A percentile compares a stretch with the other conserved stretches of the same genome.
These are phyloP conservation scores for Austropuccinia psidii DNA, from an alignment of 1,284 basidiomycete genomes.

Conservation along the genomic window DNA sequence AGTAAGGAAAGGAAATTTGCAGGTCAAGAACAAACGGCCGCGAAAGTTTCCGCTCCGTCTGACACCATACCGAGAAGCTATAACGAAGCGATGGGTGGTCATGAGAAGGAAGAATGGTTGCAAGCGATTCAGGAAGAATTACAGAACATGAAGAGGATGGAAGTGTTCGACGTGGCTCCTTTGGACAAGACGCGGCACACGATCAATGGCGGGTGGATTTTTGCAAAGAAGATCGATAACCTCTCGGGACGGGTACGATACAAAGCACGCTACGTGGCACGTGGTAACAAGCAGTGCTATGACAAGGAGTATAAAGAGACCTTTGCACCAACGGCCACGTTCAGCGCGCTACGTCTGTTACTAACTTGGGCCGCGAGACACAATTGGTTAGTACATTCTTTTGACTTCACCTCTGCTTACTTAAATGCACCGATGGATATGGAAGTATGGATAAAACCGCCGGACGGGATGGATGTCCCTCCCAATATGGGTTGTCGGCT, in stretches of 20 bases:
- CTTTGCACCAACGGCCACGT: not conserved
- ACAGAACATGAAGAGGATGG: not conserved
- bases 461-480: not conserved
- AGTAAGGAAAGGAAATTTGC: too few species aligned
- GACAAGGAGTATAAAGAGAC: conserved; percentile 9
- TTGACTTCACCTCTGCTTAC: conserved; percentile 22
- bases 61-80: not conserved
- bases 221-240: too few species aligned
- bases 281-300: not conserved
- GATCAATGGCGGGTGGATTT: too few species aligned
- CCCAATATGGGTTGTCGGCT: not conserved
- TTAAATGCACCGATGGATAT: conserved; percentile 6
- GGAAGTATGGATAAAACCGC: conserved; percentile 3
- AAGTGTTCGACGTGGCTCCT: conserved; percentile 2
- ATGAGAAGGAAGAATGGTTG: not conserved
- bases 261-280: conserved; percentile 1
- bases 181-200: too few species aligned
- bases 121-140: not conserved
- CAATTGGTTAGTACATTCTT: not conserved
- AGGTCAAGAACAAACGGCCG: too few species aligned
- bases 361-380: not conserved
- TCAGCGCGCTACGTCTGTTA: not conserved
- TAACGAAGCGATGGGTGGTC: not conserved
- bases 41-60: too few species aligned
- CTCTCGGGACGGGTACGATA: too few species aligned